Evolutionary conservation across 768 basidiomycete genomes (phyloP).

Genomic region (Collybia nuda): DNA sequence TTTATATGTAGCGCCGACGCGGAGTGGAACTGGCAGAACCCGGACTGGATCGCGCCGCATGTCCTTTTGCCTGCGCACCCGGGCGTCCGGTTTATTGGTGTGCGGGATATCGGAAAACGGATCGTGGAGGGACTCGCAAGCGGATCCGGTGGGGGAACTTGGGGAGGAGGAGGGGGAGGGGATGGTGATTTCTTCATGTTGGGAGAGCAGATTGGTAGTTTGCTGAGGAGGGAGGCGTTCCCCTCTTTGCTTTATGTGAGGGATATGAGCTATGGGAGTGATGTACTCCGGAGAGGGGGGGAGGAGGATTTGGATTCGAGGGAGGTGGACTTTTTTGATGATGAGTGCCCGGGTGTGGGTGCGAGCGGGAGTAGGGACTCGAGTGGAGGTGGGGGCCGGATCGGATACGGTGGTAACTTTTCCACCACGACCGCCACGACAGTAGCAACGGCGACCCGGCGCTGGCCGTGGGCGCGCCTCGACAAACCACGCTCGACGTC

Average conservation of each 20-base stretch:
- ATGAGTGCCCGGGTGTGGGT: no score
- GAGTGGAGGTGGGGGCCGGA: no score
- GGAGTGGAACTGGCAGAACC: slow-evolving; percentile 78
- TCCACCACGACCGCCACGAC: not conserved
- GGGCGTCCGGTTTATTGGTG: slow-evolving; percentile 62
- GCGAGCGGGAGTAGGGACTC: no score
- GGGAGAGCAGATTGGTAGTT: slow-evolving; percentile 60
- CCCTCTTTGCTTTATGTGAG: slow-evolving; percentile 59
- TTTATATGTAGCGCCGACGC: slow-evolving; percentile 78
- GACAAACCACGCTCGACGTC: not conserved
- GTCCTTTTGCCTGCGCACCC: slow-evolving; percentile 66
- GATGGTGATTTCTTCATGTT: slow-evolving; percentile 56
- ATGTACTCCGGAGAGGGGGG: slow-evolving; percentile 16
- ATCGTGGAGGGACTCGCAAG: slow-evolving; percentile 41
- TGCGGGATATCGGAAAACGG: slow-evolving; percentile 69
- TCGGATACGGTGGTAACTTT: not conserved
- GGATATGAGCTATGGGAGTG: slow-evolving; percentile 63
- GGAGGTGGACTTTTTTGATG: no score
- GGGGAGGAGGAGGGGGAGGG: not conserved
- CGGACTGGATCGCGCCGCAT: slow-evolving; percentile 82
- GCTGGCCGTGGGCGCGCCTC: not conserved
- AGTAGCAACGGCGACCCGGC: not conserved
- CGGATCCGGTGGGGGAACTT: not conserved
- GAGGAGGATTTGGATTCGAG: not conserved
- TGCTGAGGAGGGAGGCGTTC: slow-evolving; percentile 60